phyloP scores from a whole-genome alignment of 2,329 filamentous ascomycete species.

The Fusarium pseudograminearum region DNA sequence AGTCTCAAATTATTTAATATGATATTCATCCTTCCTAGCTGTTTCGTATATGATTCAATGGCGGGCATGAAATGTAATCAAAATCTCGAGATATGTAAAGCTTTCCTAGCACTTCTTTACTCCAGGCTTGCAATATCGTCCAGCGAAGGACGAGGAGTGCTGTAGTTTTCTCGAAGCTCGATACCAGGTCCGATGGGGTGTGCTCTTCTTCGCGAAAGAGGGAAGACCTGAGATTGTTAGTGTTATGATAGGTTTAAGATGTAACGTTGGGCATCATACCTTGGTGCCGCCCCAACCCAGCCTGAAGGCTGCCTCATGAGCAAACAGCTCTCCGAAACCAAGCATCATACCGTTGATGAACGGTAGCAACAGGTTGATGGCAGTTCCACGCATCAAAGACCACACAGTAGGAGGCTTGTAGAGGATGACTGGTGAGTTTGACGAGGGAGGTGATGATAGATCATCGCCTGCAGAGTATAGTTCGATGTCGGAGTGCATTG shows the following conservation, averaged over 20 bases:
- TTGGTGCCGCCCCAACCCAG: slow-evolving; percentile 95
- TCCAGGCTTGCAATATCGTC: slow-evolving; percentile 77
- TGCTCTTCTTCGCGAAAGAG: slow-evolving; percentile 68
- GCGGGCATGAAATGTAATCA: not conserved
- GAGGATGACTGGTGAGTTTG: slow-evolving; percentile 78
- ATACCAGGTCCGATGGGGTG: slow-evolving; percentile 84
- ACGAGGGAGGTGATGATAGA: slow-evolving; percentile 70
- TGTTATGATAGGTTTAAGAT: not conserved
- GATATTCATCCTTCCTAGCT: slow-evolving; percentile 30
- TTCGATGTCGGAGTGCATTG: slow-evolving; percentile 85
- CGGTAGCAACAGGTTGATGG: slow-evolving; percentile 94
- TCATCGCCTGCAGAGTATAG: slow-evolving; percentile 79
- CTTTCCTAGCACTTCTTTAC: slow-evolving; percentile 52
- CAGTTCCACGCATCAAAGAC: slow-evolving; percentile 86
- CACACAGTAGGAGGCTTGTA: slow-evolving; percentile 91
- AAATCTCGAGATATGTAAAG: not conserved
- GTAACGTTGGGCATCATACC: slow-evolving; percentile 61
- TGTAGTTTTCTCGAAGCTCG: slow-evolving; percentile 77
- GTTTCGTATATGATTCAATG: slow-evolving; percentile 13
- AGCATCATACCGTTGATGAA: slow-evolving; percentile 99
- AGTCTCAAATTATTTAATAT: slow-evolving; percentile 43
- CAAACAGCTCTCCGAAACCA: slow-evolving; percentile 95
- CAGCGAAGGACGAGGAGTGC: slow-evolving; percentile 67
- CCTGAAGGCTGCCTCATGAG: slow-evolving; percentile 93
- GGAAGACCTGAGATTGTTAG: slow-evolving; percentile 64